Percentiles rank a stretch among this genome's conserved stretches.
phyloP scores from a whole-genome alignment of 116 monocot genomes.

The Cymodocea nodosa region DNA sequence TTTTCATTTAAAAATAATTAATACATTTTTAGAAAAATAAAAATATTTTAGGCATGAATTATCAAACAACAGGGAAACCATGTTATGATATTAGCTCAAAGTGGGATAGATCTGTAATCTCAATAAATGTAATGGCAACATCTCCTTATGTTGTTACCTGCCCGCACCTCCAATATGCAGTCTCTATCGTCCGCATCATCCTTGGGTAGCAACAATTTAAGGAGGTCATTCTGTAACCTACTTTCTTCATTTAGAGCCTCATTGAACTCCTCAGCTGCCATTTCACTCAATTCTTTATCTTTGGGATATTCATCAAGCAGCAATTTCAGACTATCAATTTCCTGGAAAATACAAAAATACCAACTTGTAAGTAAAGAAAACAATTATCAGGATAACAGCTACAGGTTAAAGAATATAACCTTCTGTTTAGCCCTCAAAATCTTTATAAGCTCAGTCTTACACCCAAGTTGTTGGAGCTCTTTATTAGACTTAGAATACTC shows the following conservation, averaged over 20 bases:
- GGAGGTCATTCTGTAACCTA: constrained; percentile 39
- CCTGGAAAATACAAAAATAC: constrained; percentile 28
- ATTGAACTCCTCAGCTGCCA: constrained; percentile 69
- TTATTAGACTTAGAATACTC: constrained; percentile 77
- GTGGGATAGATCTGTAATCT: neutral
- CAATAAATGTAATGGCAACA: neutral
- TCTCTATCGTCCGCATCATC: constrained; percentile 98
- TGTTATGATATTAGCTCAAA: neutral
- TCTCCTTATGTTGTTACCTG: constrained; percentile 40
- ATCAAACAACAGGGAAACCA: neutral
- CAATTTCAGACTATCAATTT: constrained; percentile 64
- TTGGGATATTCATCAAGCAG: constrained; percentile 47
- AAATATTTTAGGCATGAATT: too few relatives aligned
- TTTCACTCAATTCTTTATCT: constrained; percentile 79
- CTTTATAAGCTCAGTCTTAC: constrained; percentile 52
- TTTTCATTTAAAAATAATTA: too few relatives aligned
- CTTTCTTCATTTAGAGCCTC: constrained; percentile 58
- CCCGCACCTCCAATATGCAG: constrained; percentile 95
- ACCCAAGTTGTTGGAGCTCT: constrained; percentile 58
- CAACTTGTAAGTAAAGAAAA: neutral
- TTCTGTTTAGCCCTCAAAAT: constrained; percentile 52
- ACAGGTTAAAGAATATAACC: constrained; percentile 14
- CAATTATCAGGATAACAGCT: neutral
- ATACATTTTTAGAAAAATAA: too few relatives aligned
- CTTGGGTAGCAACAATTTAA: constrained; percentile 79